phyloP scores from a whole-genome alignment of 805 yeast genomes.

The Nakazawaea pomicola region DNA sequence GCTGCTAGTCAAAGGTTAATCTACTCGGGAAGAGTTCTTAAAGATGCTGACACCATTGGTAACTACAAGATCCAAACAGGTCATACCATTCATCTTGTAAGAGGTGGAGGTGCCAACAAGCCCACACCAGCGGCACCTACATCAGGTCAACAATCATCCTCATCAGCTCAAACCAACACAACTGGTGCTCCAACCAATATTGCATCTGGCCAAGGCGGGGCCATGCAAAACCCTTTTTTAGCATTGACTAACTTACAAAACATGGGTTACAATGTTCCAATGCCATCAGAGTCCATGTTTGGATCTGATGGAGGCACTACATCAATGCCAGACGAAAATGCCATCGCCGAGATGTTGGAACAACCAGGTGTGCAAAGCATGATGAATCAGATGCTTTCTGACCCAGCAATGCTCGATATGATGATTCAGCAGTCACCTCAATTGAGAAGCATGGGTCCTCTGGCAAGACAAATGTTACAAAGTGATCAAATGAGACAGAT shows the following conservation, averaged over 20 bases:
- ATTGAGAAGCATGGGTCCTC: slow-evolving; percentile 82
- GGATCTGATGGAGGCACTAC: slow-evolving; percentile 95
- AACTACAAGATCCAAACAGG: slow-evolving; percentile 80
- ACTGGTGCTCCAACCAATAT: slow-evolving; percentile 59
- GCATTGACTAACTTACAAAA: slow-evolving; percentile 93
- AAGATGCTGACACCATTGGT: slow-evolving; percentile 71
- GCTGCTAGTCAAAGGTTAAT: slow-evolving; percentile 82
- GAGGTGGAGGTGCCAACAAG: slow-evolving; percentile 56
- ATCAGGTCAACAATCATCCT: slow-evolving; percentile 16
- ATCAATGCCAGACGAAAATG: slow-evolving; percentile 70
- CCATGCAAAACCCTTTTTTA: slow-evolving; percentile 69
- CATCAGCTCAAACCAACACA: slow-evolving; percentile 19
- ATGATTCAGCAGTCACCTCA: slow-evolving; percentile 82
- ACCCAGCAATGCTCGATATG: slow-evolving; percentile 85
- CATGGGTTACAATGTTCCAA: slow-evolving; percentile 79
- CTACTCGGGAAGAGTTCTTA: slow-evolving; percentile 90
- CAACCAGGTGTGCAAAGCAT: slow-evolving; percentile 78
- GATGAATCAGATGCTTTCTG: slow-evolving; percentile 74
- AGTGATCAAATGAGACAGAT: slow-evolving; percentile 77
- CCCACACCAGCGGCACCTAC: slow-evolving; percentile 21
- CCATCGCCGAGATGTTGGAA: slow-evolving; percentile 68
- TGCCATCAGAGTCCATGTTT: slow-evolving; percentile 84
- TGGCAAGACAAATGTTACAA: slow-evolving; percentile 79
- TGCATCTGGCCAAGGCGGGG: slow-evolving; percentile 83
- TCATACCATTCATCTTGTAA: slow-evolving; percentile 85